These are phyloP conservation scores for Xylaria intraflava DNA, from an alignment of 495 filamentous ascomycete genomes.

Conservation along the genomic window DNA sequence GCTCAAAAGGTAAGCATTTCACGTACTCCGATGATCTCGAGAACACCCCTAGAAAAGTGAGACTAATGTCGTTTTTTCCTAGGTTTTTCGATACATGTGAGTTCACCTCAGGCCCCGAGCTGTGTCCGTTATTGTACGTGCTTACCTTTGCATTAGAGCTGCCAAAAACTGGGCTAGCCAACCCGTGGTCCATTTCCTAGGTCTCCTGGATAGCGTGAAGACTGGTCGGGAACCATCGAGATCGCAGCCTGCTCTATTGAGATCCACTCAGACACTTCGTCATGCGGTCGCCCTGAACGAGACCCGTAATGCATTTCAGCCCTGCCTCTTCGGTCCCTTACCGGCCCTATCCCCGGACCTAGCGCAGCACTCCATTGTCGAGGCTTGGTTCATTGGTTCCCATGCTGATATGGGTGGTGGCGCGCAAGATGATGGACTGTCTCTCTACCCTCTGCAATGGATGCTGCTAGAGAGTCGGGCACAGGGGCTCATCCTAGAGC, in stretches of 20 bases:
- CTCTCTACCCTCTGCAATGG: slow-evolving; percentile 33
- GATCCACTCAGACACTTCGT: slow-evolving; percentile 8
- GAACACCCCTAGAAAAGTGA: not conserved
- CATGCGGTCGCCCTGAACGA: slow-evolving; percentile 13
- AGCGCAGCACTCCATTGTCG: slow-evolving; percentile 4
- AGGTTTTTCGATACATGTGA: slow-evolving; percentile 12
- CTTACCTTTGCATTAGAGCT: slow-evolving; percentile 2
- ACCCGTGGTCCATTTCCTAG: slow-evolving; percentile 8
- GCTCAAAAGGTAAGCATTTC: slow-evolving; percentile 1
- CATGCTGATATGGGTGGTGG: slow-evolving; percentile 12
- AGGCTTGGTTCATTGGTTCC: slow-evolving; percentile 11
- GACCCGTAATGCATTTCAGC: slow-evolving; percentile 9
- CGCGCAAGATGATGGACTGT: slow-evolving; percentile 25
- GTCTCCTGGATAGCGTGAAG: slow-evolving; percentile 5
- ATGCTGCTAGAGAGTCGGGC: slow-evolving; percentile 28
- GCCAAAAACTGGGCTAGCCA: slow-evolving; percentile 8
- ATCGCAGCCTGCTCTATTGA: slow-evolving; percentile 6
- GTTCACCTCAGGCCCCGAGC: not conserved
- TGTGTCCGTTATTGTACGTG: not conserved
- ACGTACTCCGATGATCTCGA: not conserved
- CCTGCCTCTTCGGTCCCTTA: slow-evolving; percentile 9
- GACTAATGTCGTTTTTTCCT: not conserved
- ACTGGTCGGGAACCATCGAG: slow-evolving; percentile 1
- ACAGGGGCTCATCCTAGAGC: slow-evolving; percentile 9
- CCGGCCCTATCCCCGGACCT: slow-evolving; percentile 11